A percentile compares a stretch with the other conserved stretches of the same genome.
These are phyloP conservation scores for Ophiostoma australiae DNA, from an alignment of 2,329 filamentous ascomycete genomes.

Conservation along the genomic window DNA sequence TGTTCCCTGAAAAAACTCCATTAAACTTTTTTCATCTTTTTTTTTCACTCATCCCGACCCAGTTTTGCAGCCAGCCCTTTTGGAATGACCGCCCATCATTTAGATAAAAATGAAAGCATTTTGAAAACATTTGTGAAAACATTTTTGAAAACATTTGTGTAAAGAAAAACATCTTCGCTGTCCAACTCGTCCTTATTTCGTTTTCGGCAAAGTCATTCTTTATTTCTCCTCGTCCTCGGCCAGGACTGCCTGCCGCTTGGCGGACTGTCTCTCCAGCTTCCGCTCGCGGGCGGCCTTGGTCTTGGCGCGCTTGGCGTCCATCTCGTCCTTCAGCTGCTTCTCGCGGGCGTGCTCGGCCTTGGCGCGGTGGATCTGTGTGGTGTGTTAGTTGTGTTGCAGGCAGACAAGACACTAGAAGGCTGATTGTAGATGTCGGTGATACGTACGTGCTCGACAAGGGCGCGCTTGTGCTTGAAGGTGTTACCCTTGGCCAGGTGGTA, in stretches of 20 bases:
- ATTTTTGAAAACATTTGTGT: background rate
- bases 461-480: conserved; percentile 99
- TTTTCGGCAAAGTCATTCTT: conserved; percentile 1
- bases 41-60: conserved; percentile 18
- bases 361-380: conserved; percentile 94
- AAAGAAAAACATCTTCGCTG: conserved; percentile 13
- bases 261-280: conserved; percentile 83
- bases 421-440: conserved; percentile 9
- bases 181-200: conserved; percentile 8
- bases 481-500: conserved; percentile 99
- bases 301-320: conserved; percentile 99
- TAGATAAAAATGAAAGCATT: background rate
- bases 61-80: background rate
- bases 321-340: conserved; percentile 95
- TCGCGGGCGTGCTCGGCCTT: conserved; percentile 99
- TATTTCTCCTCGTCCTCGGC: conserved; percentile 60
- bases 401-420: too few species aligned
- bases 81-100: conserved; percentile 13
- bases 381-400: background rate
- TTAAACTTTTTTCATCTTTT: conserved; percentile 19
- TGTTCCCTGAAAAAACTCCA: conserved; percentile 24
- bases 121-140: background rate
- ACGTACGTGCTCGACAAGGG: conserved; percentile 99
- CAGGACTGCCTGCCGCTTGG: conserved; percentile 83
- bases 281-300: conserved; percentile 99